Evolutionary conservation across 129 eudicot genomes (phyloP), one percentile per base, ranked within the genome.

Genomic region (Heracleum sosnowskyi): DNA sequence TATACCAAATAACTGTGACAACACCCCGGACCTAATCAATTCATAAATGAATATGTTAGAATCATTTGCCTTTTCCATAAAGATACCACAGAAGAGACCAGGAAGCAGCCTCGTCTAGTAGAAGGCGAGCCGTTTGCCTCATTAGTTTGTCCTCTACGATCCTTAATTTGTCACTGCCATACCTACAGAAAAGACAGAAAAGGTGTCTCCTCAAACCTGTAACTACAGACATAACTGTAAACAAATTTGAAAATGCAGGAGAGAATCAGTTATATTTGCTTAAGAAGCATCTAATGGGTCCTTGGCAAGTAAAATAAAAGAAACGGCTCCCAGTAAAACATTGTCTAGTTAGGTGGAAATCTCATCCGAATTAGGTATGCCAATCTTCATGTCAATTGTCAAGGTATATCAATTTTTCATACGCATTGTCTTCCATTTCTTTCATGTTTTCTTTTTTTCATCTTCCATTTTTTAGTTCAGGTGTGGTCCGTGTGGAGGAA

Each of bases 41-140:
- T 57, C 68, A 60, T 22, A 60, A n/a, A 60, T 60, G 13, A n/a
- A 60, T 34, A 60, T 8, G 53, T 66, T 55, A 73, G 36, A 79
- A 83, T 53, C 76, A 53, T 87, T 85, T 88, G 62, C 99, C 99
- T 86, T 95, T 95, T 75, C 99, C 99, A 74, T 91, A 95, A 24
- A 95, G 81, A 77, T 90, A 87, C 99, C 99, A 95, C 87, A 95
- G 83, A 79, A 95, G 97, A 75, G 99, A 95, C 99, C 99, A 95
- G 60, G 99, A 91, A 51, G 99, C 99, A 86, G 99, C 99, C 82
- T 95, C 99, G 73, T 95, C 97, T 80, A 92, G 97, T 82, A 95
- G 89, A 79, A 91, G 60, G 78, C 79, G 82, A 86, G 97, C 92
- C 74, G 87, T 95, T 81, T 92, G 97, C 82, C 96, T 87, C 97